Percentiles rank a stretch among this genome's conserved stretches.
phyloP scores from a whole-genome alignment of 805 yeast species.

The Candida mattraensis region DNA sequence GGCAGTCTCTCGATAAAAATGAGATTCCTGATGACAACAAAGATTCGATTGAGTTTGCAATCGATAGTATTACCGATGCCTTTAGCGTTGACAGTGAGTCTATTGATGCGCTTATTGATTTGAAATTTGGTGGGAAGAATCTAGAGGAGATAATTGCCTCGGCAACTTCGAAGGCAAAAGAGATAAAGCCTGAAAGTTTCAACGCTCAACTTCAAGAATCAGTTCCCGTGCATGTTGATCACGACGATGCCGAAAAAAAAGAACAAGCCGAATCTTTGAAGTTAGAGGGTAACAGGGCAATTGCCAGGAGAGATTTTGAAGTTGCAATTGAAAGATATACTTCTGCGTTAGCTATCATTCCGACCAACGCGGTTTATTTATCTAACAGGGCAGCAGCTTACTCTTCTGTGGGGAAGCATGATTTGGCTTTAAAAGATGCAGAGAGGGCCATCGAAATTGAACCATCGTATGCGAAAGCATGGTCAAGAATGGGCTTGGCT shows the following conservation, averaged over 20 bases:
- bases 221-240: conserved; percentile 44
- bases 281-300: conserved; percentile 83
- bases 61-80: conserved; percentile 88
- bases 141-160: conserved; percentile 42
- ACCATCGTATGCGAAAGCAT: conserved; percentile 85
- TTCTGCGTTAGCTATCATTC: conserved; percentile 69
- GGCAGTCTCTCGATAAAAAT: conserved; percentile 55
- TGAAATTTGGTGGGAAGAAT: conserved; percentile 47
- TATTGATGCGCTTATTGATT: conserved; percentile 29
- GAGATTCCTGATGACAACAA: conserved; percentile 72
- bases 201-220: conserved; percentile 9
- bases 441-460: conserved; percentile 75
- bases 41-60: conserved; percentile 91
- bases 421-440: conserved; percentile 81
- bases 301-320: conserved; percentile 72
- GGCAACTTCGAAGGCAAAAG: conserved; percentile 10
- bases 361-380: conserved; percentile 76
- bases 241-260: conserved; percentile 52
- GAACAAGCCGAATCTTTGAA: conserved; percentile 83
- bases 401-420: conserved; percentile 73
- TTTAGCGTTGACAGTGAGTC: conserved; percentile 49
- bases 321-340: conserved; percentile 78
- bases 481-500: conserved; percentile 93
- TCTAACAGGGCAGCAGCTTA: conserved; percentile 98
- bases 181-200: neutral